A percentile compares a stretch with the other conserved stretches of the same genome.
These are phyloP conservation scores for Aspergillus taichungensis DNA, from an alignment of 495 filamentous ascomycete genomes.

Conservation along the genomic window DNA sequence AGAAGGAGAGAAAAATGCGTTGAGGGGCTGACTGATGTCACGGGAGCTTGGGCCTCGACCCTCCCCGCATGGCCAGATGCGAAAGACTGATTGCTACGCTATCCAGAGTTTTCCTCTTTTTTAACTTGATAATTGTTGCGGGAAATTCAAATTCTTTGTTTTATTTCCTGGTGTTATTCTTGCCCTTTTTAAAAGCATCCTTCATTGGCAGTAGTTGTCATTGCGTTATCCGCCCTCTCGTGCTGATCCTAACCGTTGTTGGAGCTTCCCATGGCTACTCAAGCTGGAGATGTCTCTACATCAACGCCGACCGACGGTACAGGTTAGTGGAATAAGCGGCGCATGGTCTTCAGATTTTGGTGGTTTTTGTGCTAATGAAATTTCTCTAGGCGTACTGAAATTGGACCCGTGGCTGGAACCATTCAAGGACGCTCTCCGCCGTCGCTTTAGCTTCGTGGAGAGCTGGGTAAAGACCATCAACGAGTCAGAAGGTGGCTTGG, in stretches of 20 bases:
- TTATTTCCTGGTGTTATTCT: neutral
- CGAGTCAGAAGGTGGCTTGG: constrained; percentile 77
- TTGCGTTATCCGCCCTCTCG: constrained; percentile 6
- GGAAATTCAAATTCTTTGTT: neutral
- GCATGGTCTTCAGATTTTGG: neutral
- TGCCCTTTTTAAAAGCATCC: neutral
- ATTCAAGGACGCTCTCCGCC: constrained; percentile 67
- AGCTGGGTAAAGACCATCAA: constrained; percentile 80
- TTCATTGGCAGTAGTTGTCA: neutral
- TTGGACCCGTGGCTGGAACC: constrained; percentile 88
- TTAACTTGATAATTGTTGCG: neutral
- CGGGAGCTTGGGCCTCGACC: constrained; percentile 7
- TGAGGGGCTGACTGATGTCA: constrained; percentile 4
- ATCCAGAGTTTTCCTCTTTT: neutral
- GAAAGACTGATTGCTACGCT: neutral
- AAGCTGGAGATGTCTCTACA: constrained; percentile 6
- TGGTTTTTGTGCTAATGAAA: constrained; percentile 2
- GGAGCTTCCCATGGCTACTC: constrained; percentile 4
- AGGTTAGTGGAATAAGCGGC: constrained; percentile 7
- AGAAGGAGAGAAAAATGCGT: neutral
- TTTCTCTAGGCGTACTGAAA: constrained; percentile 60
- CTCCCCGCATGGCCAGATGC: neutral
- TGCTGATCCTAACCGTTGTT: constrained; percentile 2
- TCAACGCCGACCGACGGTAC: constrained; percentile 16
- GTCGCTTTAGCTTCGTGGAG: constrained; percentile 72